Conservation (phyloP, 345 rosid species). For the Corchorus capsularis region DNA sequence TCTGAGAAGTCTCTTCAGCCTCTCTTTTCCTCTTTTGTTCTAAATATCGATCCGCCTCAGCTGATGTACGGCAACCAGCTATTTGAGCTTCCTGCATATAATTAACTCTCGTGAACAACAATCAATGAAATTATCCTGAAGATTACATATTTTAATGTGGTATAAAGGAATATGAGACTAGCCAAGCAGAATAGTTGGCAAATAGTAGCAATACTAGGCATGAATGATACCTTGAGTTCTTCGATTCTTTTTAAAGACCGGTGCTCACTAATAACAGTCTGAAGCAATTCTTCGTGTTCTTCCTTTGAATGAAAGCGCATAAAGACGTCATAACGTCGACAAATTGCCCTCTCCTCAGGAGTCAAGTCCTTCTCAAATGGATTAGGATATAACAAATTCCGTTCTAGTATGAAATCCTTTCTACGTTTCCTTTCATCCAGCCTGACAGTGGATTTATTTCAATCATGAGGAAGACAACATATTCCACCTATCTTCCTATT, state of each 20-base stretch:
- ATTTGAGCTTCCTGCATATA: conserved; percentile 78
- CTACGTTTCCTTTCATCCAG: conserved; percentile 94
- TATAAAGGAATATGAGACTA: conserved; percentile 9
- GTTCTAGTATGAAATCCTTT: conserved; percentile 89
- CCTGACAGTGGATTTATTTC: conserved; percentile 43
- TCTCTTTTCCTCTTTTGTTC: conserved; percentile 72
- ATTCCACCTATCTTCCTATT: background rate
- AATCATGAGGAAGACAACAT: conserved; percentile 1
- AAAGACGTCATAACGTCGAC: conserved; percentile 75
- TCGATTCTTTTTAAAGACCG: conserved; percentile 71
- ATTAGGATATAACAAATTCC: conserved; percentile 72
- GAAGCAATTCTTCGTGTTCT: conserved; percentile 85
- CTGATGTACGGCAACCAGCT: conserved; percentile 85
- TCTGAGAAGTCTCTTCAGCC: conserved; percentile 69
- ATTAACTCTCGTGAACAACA: conserved; percentile 1
- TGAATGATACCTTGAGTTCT: conserved; percentile 66
- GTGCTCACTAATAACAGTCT: conserved; percentile 67
- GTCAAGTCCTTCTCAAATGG: conserved; percentile 75
- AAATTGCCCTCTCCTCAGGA: conserved; percentile 75
- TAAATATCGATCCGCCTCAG: conserved; percentile 76
- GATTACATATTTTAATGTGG: background rate
- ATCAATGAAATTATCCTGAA: conserved; percentile 21
- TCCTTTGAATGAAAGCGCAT: conserved; percentile 96
- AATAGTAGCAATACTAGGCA: background rate
- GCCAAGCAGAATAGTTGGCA: background rate